Evolutionary conservation across 306 rosid genomes (phyloP).

Genomic region (Echinosophora koreensis): DNA sequence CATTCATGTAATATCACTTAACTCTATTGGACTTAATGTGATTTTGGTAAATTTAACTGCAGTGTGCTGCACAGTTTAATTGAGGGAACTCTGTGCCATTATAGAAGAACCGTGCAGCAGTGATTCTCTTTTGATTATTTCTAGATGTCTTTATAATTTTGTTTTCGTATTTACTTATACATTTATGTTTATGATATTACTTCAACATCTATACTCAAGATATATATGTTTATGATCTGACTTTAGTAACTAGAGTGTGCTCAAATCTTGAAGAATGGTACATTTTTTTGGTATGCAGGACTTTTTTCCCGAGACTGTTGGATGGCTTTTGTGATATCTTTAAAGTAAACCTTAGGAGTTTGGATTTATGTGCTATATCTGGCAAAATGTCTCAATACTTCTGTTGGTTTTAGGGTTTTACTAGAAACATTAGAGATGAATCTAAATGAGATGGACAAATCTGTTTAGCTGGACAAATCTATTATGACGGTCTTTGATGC

Average conservation of each 20-base stretch:
- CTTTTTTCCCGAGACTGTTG: background rate
- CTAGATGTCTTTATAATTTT: constrained; percentile 6
- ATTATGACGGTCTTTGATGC: too few species aligned
- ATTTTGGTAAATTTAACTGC: constrained; percentile 37
- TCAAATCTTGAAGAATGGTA: constrained; percentile 11
- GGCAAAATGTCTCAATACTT: constrained; percentile 15
- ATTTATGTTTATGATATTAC: constrained; percentile 10
- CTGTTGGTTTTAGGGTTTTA: background rate
- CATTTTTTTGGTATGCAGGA: background rate
- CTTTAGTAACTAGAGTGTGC: background rate
- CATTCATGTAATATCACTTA: background rate
- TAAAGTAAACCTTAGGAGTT: background rate
- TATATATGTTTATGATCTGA: constrained; percentile 11
- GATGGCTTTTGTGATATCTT: constrained; percentile 18
- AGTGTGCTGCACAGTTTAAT: constrained; percentile 22
- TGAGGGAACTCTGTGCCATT: constrained; percentile 16
- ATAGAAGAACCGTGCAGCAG: constrained; percentile 31
- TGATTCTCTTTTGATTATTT: constrained; percentile 33
- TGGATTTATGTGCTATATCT: constrained; percentile 26
- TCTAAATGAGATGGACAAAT: constrained; percentile 27
- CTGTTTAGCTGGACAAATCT: too few species aligned
- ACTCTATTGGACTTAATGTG: background rate
- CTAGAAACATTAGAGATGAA: background rate
- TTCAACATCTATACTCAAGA: constrained; percentile 1
- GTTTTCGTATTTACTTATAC: constrained; percentile 12